These are phyloP conservation scores for Phytophthora brassicae DNA, from an alignment of 352 stramenopile genomes.

Conservation along the genomic window DNA sequence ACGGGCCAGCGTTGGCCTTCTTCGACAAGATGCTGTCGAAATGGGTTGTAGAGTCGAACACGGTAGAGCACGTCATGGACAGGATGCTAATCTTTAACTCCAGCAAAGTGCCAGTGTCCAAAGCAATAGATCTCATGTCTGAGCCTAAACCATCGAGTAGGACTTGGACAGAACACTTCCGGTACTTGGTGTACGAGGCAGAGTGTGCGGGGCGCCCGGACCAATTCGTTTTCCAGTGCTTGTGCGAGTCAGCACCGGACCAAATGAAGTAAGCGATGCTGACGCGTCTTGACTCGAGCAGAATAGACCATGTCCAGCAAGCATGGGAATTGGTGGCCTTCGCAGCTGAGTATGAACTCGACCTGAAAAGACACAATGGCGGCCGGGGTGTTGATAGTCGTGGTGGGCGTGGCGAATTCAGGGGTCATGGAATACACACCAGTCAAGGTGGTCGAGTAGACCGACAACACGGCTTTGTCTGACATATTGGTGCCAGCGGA, in stretches of 20 bases:
- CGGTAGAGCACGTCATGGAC: slow-evolving; percentile 14
- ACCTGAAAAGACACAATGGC: neutral
- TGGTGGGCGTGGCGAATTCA: neutral
- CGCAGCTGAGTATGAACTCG: neutral
- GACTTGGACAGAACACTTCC: slow-evolving; percentile 17
- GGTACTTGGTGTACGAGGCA: slow-evolving; percentile 15
- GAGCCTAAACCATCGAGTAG: slow-evolving; percentile 1
- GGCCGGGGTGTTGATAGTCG: neutral
- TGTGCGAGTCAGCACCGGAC: slow-evolving; percentile 5
- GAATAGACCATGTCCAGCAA: neutral
- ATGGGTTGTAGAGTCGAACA: slow-evolving; percentile 6
- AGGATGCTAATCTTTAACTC: slow-evolving; percentile 17
- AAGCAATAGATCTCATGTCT: slow-evolving; percentile 11
- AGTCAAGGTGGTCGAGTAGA: too few species aligned
- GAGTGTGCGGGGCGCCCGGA: slow-evolving; percentile 10
- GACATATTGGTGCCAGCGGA: neutral
- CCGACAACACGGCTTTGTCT: neutral
- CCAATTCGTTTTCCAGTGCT: slow-evolving; percentile 11
- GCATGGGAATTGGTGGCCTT: neutral
- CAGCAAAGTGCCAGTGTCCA: neutral
- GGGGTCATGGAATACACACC: neutral
- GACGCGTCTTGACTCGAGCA: neutral
- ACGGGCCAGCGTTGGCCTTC: neutral
- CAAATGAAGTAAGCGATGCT: slow-evolving; percentile 1
- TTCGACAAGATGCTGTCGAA: slow-evolving; percentile 17